Conservation (phyloP, 192 early-diverging fungal species). For the Coemansia brasiliensis region DNA sequence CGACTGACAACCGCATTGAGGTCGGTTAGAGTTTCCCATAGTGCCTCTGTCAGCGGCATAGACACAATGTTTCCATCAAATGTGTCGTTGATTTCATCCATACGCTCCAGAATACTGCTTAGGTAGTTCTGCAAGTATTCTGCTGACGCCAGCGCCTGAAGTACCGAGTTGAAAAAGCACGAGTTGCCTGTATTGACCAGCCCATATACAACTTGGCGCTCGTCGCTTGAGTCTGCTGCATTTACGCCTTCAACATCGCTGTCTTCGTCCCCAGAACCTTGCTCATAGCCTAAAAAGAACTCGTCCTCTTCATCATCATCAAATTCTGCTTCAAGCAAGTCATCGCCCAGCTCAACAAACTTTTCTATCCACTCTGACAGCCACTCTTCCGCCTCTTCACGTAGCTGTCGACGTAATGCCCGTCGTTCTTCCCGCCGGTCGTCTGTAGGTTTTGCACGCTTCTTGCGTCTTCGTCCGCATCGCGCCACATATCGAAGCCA, state of each 20-base stretch:
- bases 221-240: conserved; percentile 13
- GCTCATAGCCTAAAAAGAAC: conserved; percentile 23
- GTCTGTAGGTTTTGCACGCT: conserved; percentile 22
- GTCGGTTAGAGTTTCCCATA: conserved; percentile 56
- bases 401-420: conserved; percentile 43
- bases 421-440: conserved; percentile 49
- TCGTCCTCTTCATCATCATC: conserved; percentile 52
- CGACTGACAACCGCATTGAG: conserved; percentile 49
- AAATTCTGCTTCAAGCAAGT: conserved; percentile 39
- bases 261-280: conserved; percentile 25
- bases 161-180: conserved; percentile 89
- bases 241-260: conserved; percentile 18
- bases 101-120: conserved; percentile 43
- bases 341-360: conserved; percentile 54
- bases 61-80: conserved; percentile 19
- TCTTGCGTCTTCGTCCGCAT: conserved; percentile 50
- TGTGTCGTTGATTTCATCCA: conserved; percentile 51
- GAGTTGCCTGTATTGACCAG: conserved; percentile 89
- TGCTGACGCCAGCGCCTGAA: conserved; percentile 70
- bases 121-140: conserved; percentile 54
- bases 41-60: conserved; percentile 54
- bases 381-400: conserved; percentile 54
- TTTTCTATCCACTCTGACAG: conserved; percentile 41
- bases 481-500: conserved; percentile 48
- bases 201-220: conserved; percentile 61